Evolutionary conservation across 2,329 filamentous ascomycete species (phyloP), one percentile per base, ranked within the genome.

Genomic region (Mycocentrospora acerina): DNA sequence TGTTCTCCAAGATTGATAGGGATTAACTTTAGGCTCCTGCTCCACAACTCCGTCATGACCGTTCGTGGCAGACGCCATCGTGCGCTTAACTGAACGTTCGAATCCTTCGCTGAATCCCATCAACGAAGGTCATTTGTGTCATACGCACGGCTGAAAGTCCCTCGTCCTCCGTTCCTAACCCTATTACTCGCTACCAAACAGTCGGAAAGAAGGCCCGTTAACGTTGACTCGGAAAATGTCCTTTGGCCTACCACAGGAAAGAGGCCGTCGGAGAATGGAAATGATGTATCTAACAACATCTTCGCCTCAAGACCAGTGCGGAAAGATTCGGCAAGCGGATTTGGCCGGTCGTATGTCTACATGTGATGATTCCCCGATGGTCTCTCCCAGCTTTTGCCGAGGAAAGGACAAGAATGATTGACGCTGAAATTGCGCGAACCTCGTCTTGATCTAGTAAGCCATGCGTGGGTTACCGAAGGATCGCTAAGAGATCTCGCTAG

Each of bases 201-300:
- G 42, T 36, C 40, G 53, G 55, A 44, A 51, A 42, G 39, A 35
- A 53, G 55, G 48, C 46, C 46, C 49, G 49, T 53, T 37, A 37
- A 51, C 43, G 28, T 48, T 53, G 45, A 34, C 45, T 37, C 39
- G 46, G 39, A 46, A 43, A 32, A 28, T 5, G 35, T 19, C 14
- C 41, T 41, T 44, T 40, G 34, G 32, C 47, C 32, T 31, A 38
- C 44, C 37, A 19, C 34, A 42, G 42, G 35, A 48, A 50, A 42
- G 40, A 37, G 40, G 29, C 46, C 44, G 39, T 31, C 36, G 46
- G 39, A 37, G 30, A 34, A 32, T 32, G 36, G 32, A 35, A 39
- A 29, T 32, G 40, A 47, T 32, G 43, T 46, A 35, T 49, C 46
- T 24, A 46, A 38, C 35, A 18, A 24, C 27, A 17, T 12, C 12